phyloP scores from a whole-genome alignment of 2,329 filamentous ascomycete genomes.

The Cladophialophora immunda region DNA sequence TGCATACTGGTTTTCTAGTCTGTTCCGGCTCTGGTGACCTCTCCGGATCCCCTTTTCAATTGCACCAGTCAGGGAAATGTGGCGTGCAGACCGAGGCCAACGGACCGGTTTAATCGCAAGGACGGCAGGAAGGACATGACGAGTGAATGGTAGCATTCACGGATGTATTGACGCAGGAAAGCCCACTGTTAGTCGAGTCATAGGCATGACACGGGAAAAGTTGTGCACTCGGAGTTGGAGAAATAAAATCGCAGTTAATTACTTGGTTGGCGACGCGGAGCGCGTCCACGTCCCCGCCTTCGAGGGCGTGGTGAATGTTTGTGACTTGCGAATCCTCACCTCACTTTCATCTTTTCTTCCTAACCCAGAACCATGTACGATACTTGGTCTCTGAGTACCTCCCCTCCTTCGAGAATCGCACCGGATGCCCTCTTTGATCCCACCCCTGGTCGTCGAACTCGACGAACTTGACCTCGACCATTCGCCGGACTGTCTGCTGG shows the following conservation, averaged over 20 bases:
- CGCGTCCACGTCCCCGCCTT: neutral
- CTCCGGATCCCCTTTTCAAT: slow-evolving; percentile 73
- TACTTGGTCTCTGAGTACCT: neutral
- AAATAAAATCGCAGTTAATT: neutral
- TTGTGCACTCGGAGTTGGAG: neutral
- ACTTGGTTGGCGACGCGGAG: neutral
- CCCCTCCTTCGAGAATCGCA: neutral
- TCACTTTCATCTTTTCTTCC: neutral
- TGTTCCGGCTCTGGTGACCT: slow-evolving; percentile 32
- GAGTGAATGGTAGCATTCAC: slow-evolving; percentile 31
- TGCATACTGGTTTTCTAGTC: slow-evolving; percentile 24
- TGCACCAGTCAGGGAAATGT: slow-evolving; percentile 70
- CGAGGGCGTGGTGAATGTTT: neutral
- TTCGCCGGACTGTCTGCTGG: neutral
- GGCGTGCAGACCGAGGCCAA: slow-evolving; percentile 42
- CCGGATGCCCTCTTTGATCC: neutral
- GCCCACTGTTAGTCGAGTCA: neutral
- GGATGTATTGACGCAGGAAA: neutral
- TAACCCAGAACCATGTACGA: neutral
- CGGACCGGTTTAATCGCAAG: slow-evolving; percentile 18
- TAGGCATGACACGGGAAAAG: neutral
- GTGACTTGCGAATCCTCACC: neutral
- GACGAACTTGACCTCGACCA: neutral
- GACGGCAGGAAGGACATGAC: slow-evolving; percentile 32
- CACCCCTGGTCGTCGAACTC: neutral